A percentile compares a stretch with the other conserved stretches of the same genome.
These are phyloP conservation scores for Carex scoparia DNA, from an alignment of 176 grass and related monocot species.

Conservation along the genomic window DNA sequence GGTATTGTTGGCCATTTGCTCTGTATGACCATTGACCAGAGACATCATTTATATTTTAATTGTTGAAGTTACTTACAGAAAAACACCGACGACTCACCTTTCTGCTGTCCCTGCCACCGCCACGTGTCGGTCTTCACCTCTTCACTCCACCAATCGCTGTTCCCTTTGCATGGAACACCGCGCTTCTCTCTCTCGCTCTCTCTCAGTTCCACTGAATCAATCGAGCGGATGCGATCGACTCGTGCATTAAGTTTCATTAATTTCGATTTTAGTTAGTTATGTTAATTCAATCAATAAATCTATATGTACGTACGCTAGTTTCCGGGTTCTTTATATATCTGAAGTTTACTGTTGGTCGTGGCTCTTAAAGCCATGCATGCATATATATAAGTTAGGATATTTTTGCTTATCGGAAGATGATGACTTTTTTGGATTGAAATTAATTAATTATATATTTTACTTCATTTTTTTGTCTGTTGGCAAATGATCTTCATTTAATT, in stretches of 20 bases:
- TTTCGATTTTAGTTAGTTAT: background rate
- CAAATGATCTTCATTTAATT: background rate
- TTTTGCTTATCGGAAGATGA: background rate
- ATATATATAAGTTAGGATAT: background rate
- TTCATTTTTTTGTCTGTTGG: background rate
- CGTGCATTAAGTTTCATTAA: background rate
- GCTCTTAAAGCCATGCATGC: constrained; percentile 5
- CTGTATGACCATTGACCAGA: background rate
- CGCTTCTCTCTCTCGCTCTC: background rate
- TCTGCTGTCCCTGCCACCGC: background rate
- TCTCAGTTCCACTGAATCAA: background rate
- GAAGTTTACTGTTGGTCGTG: background rate
- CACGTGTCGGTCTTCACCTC: constrained; percentile 8
- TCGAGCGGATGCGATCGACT: background rate
- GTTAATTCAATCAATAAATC: background rate
- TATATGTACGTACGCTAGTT: background rate
- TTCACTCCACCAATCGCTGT: constrained; percentile 4
- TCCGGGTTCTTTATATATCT: background rate
- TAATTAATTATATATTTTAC: background rate
- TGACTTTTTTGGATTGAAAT: background rate
- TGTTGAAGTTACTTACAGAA: constrained; percentile 6
- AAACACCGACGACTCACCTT: constrained; percentile 4
- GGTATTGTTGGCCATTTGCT: background rate
- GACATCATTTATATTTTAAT: background rate
- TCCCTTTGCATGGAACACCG: background rate